Conservation (phyloP, 306 rosid species). For the Mucuna pruriens region DNA sequence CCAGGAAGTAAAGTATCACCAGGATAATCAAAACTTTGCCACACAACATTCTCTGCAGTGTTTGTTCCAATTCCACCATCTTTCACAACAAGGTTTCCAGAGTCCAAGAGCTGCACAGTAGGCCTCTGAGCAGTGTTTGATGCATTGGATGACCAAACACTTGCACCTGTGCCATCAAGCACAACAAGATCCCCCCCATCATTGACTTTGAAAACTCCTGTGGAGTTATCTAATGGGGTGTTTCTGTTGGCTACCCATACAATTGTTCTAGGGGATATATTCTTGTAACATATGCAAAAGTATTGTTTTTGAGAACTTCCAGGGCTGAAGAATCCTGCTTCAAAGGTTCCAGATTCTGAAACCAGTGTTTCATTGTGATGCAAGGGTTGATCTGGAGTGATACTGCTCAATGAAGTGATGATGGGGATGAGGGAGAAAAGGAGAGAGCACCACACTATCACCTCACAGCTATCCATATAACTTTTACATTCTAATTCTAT, state of each 20-base stretch:
- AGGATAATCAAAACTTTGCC: slow-evolving; percentile 24
- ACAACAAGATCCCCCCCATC: background rate
- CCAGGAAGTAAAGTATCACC: slow-evolving; percentile 21
- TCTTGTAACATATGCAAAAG: slow-evolving; percentile 21
- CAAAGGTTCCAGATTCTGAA: slow-evolving; percentile 18
- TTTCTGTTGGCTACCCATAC: slow-evolving; percentile 17
- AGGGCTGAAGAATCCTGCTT: background rate
- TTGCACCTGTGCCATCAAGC: background rate
- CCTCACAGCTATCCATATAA: background rate
- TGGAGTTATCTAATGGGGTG: slow-evolving; percentile 8
- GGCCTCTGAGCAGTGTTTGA: slow-evolving; percentile 1
- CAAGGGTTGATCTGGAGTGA: background rate
- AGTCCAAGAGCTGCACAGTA: slow-evolving; percentile 2
- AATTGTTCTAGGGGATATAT: background rate
- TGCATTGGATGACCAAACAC: slow-evolving; percentile 18
- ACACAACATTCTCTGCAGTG: background rate
- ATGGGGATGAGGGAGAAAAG: background rate
- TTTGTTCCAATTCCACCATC: background rate
- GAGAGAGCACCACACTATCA: background rate
- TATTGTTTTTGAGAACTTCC: background rate
- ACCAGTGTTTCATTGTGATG: background rate
- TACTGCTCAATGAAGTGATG: background rate
- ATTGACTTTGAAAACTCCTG: slow-evolving; percentile 9
- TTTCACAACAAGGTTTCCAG: slow-evolving; percentile 21
- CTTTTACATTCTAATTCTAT: background rate